These are phyloP conservation scores for Trichoderma endophyticum DNA, from an alignment of 2,329 filamentous ascomycete species.

Conservation along the genomic window DNA sequence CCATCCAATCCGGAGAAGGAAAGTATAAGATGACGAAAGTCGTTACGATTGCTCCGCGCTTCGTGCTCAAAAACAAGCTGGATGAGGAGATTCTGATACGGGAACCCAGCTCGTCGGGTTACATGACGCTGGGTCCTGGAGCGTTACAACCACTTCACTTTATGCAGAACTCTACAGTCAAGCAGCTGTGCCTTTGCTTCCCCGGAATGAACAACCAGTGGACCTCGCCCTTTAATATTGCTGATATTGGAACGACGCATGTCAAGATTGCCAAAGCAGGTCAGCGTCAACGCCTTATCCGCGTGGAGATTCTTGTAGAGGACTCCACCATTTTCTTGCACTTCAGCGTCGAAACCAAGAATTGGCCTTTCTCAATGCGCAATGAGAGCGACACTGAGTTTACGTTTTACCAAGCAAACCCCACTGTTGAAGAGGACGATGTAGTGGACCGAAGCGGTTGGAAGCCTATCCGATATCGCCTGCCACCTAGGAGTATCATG, in stretches of 20 bases:
- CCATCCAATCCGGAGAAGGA: slow-evolving; percentile 83
- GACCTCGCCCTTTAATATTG: slow-evolving; percentile 97
- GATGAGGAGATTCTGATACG: slow-evolving; percentile 84
- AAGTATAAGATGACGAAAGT: slow-evolving; percentile 98
- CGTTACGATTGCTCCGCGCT: slow-evolving; percentile 86
- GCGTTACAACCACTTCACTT: slow-evolving; percentile 85
- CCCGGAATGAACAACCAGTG: slow-evolving; percentile 94
- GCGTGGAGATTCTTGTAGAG: slow-evolving; percentile 88
- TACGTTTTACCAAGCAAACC: slow-evolving; percentile 92
- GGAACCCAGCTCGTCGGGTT: slow-evolving; percentile 85
- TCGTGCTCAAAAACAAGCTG: slow-evolving; percentile 90
- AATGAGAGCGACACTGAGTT: slow-evolving; percentile 98
- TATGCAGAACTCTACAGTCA: slow-evolving; percentile 75
- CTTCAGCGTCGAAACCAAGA: slow-evolving; percentile 83
- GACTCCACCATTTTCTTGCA: slow-evolving; percentile 91
- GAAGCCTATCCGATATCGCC: slow-evolving; percentile 86
- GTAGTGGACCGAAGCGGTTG: slow-evolving; percentile 80
- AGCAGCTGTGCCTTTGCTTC: slow-evolving; percentile 90
- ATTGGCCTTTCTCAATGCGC: slow-evolving; percentile 98
- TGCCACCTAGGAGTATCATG: slow-evolving; percentile 96
- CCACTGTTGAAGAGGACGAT: slow-evolving; percentile 88
- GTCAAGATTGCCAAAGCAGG: slow-evolving; percentile 90
- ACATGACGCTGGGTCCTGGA: slow-evolving; percentile 73
- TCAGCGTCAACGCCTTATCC: slow-evolving; percentile 82
- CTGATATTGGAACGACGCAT: slow-evolving; percentile 86